Percentiles rank a stretch among this genome's conserved stretches.
Evolutionary conservation across 257 asterid genomes (phyloP).

Genomic region (Solanum okadae): DNA sequence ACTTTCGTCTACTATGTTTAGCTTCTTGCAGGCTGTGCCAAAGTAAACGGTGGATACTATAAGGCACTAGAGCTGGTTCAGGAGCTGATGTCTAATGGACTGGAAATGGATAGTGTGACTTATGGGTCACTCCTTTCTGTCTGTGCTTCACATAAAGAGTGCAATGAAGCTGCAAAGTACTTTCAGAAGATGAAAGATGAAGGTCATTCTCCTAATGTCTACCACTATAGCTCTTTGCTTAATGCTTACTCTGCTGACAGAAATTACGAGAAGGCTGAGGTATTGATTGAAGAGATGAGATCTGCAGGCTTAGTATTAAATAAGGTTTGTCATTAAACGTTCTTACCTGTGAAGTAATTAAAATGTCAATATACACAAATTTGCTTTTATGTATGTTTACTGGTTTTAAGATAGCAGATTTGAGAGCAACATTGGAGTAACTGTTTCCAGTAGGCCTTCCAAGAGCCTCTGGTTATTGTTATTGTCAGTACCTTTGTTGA

Average conservation of each 20-base stretch:
- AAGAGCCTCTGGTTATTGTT: background rate
- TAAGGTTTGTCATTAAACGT: conserved; percentile 42
- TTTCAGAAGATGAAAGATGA: conserved; percentile 82
- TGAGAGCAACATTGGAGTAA: background rate
- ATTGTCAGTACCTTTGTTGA: background rate
- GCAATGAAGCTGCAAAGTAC: conserved; percentile 79
- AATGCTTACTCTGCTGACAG: conserved; percentile 83
- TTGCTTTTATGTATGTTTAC: background rate
- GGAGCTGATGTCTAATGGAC: conserved; percentile 59
- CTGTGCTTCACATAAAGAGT: conserved; percentile 71
- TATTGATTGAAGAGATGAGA: conserved; percentile 68
- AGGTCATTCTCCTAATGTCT: conserved; percentile 78
- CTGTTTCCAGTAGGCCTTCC: background rate
- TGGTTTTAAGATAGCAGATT: background rate
- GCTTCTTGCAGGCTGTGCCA: conserved; percentile 88
- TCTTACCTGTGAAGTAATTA: background rate
- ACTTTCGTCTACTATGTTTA: conserved; percentile 21
- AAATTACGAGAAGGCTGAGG: conserved; percentile 63
- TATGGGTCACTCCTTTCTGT: conserved; percentile 89
- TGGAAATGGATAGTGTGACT: conserved; percentile 65
- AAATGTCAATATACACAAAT: background rate
- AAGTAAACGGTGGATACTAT: conserved; percentile 59
- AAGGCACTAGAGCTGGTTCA: conserved; percentile 78
- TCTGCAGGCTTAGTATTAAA: conserved; percentile 55
- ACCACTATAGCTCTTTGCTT: conserved; percentile 91